Evolutionary conservation across 1,139 yeast species (phyloP).

Genomic region (Debaryomyces coudertii): DNA sequence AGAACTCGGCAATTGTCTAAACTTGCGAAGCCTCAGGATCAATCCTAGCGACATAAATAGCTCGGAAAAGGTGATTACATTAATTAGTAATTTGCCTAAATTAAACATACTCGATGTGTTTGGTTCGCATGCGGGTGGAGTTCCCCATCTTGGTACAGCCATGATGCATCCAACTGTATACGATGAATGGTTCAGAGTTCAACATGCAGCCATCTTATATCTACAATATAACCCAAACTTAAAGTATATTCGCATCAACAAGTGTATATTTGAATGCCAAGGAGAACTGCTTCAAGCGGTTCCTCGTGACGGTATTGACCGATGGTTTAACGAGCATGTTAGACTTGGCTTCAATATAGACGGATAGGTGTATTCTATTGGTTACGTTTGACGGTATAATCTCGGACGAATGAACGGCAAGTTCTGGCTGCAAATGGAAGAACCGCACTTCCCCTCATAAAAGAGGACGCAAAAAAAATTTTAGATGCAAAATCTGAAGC

Average conservation of each 20-base stretch:
- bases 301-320: constrained; percentile 47
- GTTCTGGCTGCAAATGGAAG: constrained; percentile 6
- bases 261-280: constrained; percentile 36
- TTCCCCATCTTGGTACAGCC: constrained; percentile 58
- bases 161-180: constrained; percentile 56
- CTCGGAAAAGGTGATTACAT: constrained; percentile 26
- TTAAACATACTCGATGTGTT: constrained; percentile 48
- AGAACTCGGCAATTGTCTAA: constrained; percentile 21
- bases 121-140: constrained; percentile 56
- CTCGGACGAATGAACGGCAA: constrained; percentile 4
- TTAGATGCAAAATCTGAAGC: constrained; percentile 1
- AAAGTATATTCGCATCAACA: constrained; percentile 48
- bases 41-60: constrained; percentile 35
- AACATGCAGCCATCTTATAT: constrained; percentile 51
- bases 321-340: constrained; percentile 43
- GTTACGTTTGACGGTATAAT: not conserved
- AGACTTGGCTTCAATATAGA: constrained; percentile 16
- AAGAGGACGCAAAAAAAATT: not conserved
- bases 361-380: not conserved
- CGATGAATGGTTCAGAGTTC: constrained; percentile 62
- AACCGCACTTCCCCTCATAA: not conserved
- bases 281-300: constrained; percentile 22
- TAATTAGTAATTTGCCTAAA: constrained; percentile 29
- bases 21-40: constrained; percentile 41
- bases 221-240: constrained; percentile 30